phyloP scores from a whole-genome alignment of 2,329 filamentous ascomycete species.

The Apiospora marii region DNA sequence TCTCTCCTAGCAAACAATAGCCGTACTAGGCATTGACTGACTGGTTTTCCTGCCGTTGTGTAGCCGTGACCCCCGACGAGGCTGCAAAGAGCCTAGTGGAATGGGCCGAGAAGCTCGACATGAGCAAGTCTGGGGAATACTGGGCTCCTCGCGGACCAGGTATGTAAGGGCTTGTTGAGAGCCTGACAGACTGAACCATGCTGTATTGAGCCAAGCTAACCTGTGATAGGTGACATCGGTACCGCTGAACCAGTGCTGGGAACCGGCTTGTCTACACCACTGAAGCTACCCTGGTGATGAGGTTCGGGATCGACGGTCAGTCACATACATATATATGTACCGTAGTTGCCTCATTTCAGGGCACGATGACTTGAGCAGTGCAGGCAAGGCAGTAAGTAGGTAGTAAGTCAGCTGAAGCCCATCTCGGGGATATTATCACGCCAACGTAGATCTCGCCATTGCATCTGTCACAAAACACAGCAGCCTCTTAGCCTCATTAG shows the following conservation, averaged over 20 bases:
- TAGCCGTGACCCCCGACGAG: slow-evolving; percentile 72
- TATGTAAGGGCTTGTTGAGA: slow-evolving; percentile 49
- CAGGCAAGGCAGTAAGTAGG: background rate
- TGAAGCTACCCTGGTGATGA: slow-evolving; percentile 29
- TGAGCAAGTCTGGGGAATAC: slow-evolving; percentile 72
- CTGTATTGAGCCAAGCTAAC: background rate
- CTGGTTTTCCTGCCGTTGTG: background rate
- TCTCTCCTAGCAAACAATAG: background rate
- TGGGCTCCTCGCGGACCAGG: slow-evolving; percentile 76
- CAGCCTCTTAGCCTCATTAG: slow-evolving; percentile 4
- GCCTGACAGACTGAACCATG: background rate
- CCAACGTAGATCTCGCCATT: background rate
- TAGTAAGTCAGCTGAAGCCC: background rate
- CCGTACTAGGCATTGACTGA: background rate
- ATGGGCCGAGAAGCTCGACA: slow-evolving; percentile 69
- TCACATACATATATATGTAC: background rate
- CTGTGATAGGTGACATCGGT: slow-evolving; percentile 25
- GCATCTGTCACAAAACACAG: background rate
- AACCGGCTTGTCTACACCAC: slow-evolving; percentile 26
- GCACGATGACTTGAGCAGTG: background rate
- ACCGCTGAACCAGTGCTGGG: slow-evolving; percentile 28
- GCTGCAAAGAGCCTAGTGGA: slow-evolving; percentile 68
- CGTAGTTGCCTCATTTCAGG: background rate
- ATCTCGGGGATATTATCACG: slow-evolving; percentile 10
- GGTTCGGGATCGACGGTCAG: background rate